These are phyloP conservation scores for Pichia sp. DNA, from an alignment of 1,139 yeast genomes.

Conservation along the genomic window DNA sequence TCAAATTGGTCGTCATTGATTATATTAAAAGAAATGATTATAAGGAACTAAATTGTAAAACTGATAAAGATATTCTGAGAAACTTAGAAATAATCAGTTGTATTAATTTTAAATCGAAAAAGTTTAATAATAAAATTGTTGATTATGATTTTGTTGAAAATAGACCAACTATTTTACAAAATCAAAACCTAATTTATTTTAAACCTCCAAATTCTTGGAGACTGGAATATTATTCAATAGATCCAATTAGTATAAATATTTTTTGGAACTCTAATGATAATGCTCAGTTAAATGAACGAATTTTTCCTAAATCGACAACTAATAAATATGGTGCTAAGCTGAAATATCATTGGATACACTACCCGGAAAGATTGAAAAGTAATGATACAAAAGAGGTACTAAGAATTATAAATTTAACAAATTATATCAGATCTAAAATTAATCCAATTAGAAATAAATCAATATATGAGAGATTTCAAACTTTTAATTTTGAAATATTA, in stretches of 20 bases:
- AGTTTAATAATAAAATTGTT: constrained; percentile 14
- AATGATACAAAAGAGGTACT: constrained; percentile 24
- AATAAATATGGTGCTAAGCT: constrained; percentile 29
- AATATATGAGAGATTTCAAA: not conserved
- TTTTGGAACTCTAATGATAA: constrained; percentile 45
- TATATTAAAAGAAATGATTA: constrained; percentile 16
- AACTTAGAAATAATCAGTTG: constrained; percentile 22
- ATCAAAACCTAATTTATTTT: constrained; percentile 44
- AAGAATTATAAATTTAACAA: constrained; percentile 27
- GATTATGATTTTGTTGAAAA: constrained; percentile 13
- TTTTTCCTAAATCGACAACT: constrained; percentile 13
- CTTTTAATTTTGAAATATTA: not conserved
- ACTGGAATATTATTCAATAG: constrained; percentile 73
- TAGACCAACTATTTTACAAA: constrained; percentile 16
- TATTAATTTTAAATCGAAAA: constrained; percentile 19
- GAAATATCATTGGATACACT: constrained; percentile 22
- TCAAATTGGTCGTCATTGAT: constrained; percentile 24
- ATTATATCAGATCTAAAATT: constrained; percentile 24
- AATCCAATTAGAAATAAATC: constrained; percentile 6
- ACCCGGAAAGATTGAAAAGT: not conserved
- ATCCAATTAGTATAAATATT: constrained; percentile 49
- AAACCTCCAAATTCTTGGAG: constrained; percentile 68
- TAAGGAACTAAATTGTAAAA: constrained; percentile 15
- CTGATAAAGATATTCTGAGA: constrained; percentile 19
- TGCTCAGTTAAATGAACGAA: constrained; percentile 9